Evolutionary conservation across 306 rosid species (phyloP).

Genomic region (Fragaria ananassa): DNA sequence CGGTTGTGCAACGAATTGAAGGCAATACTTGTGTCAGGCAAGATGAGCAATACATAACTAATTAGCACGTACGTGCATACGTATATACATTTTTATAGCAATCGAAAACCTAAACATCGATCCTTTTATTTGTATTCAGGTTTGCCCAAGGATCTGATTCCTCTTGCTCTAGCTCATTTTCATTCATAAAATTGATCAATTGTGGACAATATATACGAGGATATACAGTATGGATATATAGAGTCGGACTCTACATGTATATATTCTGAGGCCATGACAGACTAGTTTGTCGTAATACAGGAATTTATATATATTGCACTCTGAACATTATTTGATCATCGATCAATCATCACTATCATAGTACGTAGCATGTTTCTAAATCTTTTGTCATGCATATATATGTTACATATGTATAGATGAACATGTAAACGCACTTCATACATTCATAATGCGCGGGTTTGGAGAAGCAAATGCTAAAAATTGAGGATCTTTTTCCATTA

Average conservation of each 20-base stretch:
- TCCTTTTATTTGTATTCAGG: neutral
- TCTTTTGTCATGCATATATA: neutral
- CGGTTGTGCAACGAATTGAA: neutral
- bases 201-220: too few relatives aligned
- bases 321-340: neutral
- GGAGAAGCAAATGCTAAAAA: slow-evolving; percentile 39
- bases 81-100: neutral
- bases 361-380: neutral
- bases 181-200: neutral
- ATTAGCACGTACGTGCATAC: neutral
- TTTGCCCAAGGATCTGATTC: neutral
- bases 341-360: neutral
- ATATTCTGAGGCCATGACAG: too few relatives aligned
- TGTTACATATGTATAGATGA: too few relatives aligned
- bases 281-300: neutral
- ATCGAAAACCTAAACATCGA: neutral
- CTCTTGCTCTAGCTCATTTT: neutral
- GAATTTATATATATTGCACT: neutral
- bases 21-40: neutral
- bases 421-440: neutral
- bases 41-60: neutral
- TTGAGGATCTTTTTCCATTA: slow-evolving; percentile 33
- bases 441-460: neutral
- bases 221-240: too few relatives aligned
- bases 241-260: too few relatives aligned